Base-by-base conservation (phyloP, 306 rosid genomes). In the Psophocarpus tetragonolobus region DNA sequence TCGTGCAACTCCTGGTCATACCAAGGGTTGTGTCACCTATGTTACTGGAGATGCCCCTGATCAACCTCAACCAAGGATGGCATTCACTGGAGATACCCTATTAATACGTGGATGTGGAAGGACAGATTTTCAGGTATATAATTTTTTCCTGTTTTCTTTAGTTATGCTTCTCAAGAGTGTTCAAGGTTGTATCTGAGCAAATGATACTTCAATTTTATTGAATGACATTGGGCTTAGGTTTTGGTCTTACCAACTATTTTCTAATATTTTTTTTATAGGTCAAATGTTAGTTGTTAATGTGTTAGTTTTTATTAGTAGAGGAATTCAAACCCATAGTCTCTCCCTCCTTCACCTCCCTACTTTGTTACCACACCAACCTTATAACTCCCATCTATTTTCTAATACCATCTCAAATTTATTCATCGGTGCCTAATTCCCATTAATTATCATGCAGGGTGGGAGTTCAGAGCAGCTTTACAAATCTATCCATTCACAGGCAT, bases 61-160 rank as follows among this genome's bases (percentile, higher is more conserved):
- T 80, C 97, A 91, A 32, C 94, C 97, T 66, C 94, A 86, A 68
- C 98, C 96, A 21, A 80, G 89, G 75, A 86, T 86, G 93, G 99
- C 99, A 73, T 96, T 96, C 89, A 92, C 97, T 0, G 98, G 97
- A 57, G 99, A 96, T 66, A 65, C 96, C 42, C 38, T 92, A 35
- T 84, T 92, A 67, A 90, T 96, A 74, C 93, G 97, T n/a, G 98
- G 97, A 75, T 96, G 99, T 68, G 99, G 98, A 67, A 90, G 99
- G 85, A 96, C 98, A 17, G 96, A 92, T 82, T 96, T 92, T 87
- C 99, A 96, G 97, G 99, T 96, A 17, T 86, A 1, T 13, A n/a
- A 23, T 35, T 38, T 79, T n/a, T 78, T 54, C 71, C 36, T 2
- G 14, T 73, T 29, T 56, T 58, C 73, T 12, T 47, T 20, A 10